Evolutionary conservation across 257 asterid species (phyloP).

Genomic region (Salvia miltiorrhiza): DNA sequence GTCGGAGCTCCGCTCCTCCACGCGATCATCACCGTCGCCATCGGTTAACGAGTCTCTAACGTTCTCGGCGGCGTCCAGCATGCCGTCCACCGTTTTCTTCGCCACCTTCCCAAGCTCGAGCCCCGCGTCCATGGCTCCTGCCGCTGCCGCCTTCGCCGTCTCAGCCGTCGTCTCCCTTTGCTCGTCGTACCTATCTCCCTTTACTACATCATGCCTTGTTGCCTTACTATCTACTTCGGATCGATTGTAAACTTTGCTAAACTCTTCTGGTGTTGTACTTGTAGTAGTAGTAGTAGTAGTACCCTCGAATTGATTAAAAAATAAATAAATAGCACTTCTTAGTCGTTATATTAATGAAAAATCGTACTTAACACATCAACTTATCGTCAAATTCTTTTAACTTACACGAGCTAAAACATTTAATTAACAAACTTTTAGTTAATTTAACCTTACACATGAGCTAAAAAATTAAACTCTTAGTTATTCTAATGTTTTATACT

Average conservation of each 20-base stretch:
- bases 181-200: neutral
- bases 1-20: neutral
- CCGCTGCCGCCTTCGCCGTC: neutral
- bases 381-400: no score
- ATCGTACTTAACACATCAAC: no score
- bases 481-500: no score
- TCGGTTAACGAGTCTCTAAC: conserved; percentile 24
- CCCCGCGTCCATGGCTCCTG: conserved; percentile 31
- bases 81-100: conserved; percentile 33
- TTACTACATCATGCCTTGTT: neutral
- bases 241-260: neutral
- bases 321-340: no score
- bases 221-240: neutral
- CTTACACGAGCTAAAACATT: no score
- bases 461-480: no score
- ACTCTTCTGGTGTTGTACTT: neutral
- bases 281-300: no score
- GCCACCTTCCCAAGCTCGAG: conserved; percentile 40
- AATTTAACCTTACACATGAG: no score
- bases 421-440: no score
- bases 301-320: neutral
- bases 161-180: neutral
- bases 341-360: no score
- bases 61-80: conserved; percentile 36
- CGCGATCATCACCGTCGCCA: neutral